A percentile compares a stretch with the other conserved stretches of the same genome.
phyloP scores from a whole-genome alignment of 1,284 basidiomycete species.

The Ganoderma leucocontextum region DNA sequence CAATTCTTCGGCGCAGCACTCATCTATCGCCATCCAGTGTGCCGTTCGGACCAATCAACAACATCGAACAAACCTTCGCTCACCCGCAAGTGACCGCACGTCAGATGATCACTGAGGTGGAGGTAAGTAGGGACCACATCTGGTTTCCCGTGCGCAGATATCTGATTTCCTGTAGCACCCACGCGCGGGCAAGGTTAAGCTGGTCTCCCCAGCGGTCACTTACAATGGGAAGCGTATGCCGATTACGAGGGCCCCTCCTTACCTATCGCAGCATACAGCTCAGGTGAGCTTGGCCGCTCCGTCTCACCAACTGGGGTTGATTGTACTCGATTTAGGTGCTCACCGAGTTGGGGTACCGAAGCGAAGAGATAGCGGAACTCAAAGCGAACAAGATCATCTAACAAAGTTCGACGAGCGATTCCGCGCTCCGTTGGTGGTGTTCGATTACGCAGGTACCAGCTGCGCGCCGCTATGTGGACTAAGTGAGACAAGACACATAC shows the following conservation, averaged over 20 bases:
- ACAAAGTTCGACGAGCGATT: slow-evolving; percentile 13
- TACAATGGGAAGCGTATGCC: slow-evolving; percentile 89
- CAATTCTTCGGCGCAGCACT: background rate
- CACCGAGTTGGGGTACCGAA: slow-evolving; percentile 73
- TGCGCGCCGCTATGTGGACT: background rate
- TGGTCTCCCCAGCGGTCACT: slow-evolving; percentile 86
- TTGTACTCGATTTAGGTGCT: slow-evolving; percentile 57
- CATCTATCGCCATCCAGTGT: slow-evolving; percentile 50
- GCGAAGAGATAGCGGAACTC: slow-evolving; percentile 62
- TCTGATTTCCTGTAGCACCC: slow-evolving; percentile 39
- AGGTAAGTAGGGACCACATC: slow-evolving; percentile 52
- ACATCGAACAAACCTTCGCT: slow-evolving; percentile 88
- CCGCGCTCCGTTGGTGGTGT: background rate
- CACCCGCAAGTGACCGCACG: slow-evolving; percentile 88
- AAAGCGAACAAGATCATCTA: slow-evolving; percentile 63
- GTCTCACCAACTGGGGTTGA: slow-evolving; percentile 5
- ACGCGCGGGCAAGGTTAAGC: slow-evolving; percentile 79
- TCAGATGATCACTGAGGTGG: slow-evolving; percentile 65
- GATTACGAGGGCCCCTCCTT: slow-evolving; percentile 81
- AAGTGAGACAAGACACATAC: background rate
- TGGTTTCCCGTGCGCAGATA: slow-evolving; percentile 7
- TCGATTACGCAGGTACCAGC: background rate
- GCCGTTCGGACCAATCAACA: slow-evolving; percentile 93
- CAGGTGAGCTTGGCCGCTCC: slow-evolving; percentile 57
- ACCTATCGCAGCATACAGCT: slow-evolving; percentile 83